Percentiles rank a stretch among this genome's conserved stretches.
phyloP scores from a whole-genome alignment of 495 filamentous ascomycete species.

The Penicillium goetzii region DNA sequence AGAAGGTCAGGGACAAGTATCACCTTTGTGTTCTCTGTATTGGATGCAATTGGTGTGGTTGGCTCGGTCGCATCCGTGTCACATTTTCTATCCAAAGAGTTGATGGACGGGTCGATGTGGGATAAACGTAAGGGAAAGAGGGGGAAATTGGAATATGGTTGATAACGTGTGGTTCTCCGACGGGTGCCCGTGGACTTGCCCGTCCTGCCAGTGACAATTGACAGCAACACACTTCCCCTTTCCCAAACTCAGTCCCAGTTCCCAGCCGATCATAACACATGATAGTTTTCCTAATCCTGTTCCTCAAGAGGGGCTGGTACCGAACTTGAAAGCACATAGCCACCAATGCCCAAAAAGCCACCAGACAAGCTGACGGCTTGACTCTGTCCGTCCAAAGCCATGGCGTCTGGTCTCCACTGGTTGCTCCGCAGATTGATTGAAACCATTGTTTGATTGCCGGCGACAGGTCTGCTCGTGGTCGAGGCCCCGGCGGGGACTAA shows the following conservation, averaged over 20 bases:
- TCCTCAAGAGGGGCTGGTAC: neutral
- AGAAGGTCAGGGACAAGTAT: neutral
- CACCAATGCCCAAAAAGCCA: neutral
- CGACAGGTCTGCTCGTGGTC: slow-evolving; percentile 19
- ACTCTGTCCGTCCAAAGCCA: neutral
- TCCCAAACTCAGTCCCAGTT: slow-evolving; percentile 4
- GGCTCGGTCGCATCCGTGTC: slow-evolving; percentile 8
- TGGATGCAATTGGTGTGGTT: neutral
- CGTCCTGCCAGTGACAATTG: neutral
- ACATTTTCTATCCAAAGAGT: neutral
- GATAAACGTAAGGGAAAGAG: neutral
- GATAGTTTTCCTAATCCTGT: slow-evolving; percentile 2
- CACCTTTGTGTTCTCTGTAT: neutral
- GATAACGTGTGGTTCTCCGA: slow-evolving; percentile 1
- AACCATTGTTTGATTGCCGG: slow-evolving; percentile 4
- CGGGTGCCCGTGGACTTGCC: neutral
- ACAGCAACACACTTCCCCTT: neutral
- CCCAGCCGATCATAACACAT: neutral
- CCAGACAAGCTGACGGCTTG: neutral
- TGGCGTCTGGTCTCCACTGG: slow-evolving; percentile 10
- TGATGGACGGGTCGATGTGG: neutral
- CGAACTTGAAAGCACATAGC: neutral
- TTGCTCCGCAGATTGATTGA: slow-evolving; percentile 26
- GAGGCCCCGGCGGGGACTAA: slow-evolving; percentile 23
- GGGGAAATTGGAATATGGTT: neutral